Base-by-base conservation (phyloP, 1,284 basidiomycete species). In the Ceratobasidium sp. region DNA sequence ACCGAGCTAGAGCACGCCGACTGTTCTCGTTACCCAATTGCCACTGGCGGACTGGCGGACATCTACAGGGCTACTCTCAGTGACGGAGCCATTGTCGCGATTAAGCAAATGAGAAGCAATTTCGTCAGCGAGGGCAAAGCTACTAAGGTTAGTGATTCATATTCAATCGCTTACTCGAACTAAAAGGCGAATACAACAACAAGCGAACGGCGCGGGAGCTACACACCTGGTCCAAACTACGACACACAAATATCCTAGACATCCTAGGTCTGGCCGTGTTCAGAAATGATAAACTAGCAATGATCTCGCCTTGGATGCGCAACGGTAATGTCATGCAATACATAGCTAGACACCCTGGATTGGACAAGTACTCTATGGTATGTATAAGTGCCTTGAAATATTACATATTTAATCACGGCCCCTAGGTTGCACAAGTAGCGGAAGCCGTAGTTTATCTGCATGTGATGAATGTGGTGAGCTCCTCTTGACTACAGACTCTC, bases 281-380 rank as follows among this genome's bases (percentile, higher is more conserved):
- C 32, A 11, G 35, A 11, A 38, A 28, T 43, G 30, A 32, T 18
- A 43, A 46, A 8, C 14, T 63, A 11, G 61, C 44, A 14, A 63
- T 63, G 61, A 26, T 62, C 14, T 43, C 59, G 5, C 59, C 59
- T 13, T 62, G 59, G 59, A 62, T 62, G 59, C 14, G 14, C 1
- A 43, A 44, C 2, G 59, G 59, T 21, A 62, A 62, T 18, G 21
- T 62, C 8, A 21, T 55, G 52, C 52, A 55, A 28, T 55, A 55
- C 13, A 55, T 55, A 18, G 26, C 8, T 6, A 28, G 6, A 6
- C 26, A 55, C 6, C 52, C 52, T 2, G 26, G 9, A 9, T 26
- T 30, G 18, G 18, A 55, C 13, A 26, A 30, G 18, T 55, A 55
- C 32, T 3, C 16, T 32, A 28, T 55, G 52, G 52, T 55, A 16